These are phyloP conservation scores for Aspergillus pseudoviridinutans DNA, from an alignment of 2,329 filamentous ascomycete species.

Conservation along the genomic window DNA sequence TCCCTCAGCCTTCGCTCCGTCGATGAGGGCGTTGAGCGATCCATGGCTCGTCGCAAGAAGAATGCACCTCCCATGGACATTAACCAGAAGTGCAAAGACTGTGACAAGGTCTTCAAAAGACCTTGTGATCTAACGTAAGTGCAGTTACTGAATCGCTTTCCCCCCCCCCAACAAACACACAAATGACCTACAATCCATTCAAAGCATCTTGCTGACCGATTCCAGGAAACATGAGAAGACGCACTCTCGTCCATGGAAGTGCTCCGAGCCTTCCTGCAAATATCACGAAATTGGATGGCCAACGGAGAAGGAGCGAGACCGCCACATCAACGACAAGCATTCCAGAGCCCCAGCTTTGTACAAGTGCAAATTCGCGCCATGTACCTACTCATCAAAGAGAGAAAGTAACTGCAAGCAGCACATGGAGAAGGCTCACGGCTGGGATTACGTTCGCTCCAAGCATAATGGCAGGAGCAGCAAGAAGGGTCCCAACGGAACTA, in stretches of 20 bases:
- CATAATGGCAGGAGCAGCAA: conserved; percentile 69
- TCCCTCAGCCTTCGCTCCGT: conserved; percentile 54
- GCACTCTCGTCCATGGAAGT: conserved; percentile 95
- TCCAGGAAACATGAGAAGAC: conserved; percentile 91
- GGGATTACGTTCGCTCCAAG: conserved; percentile 88
- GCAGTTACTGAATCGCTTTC: not conserved
- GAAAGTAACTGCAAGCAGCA: conserved; percentile 98
- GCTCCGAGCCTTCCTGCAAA: conserved; percentile 75
- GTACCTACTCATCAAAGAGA: conserved; percentile 90
- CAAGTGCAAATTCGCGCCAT: conserved; percentile 76
- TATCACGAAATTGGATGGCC: conserved; percentile 90
- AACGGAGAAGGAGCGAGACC: conserved; percentile 94
- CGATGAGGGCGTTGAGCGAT: conserved; percentile 79
- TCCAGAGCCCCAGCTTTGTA: conserved; percentile 73
- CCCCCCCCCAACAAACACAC: too few relatives aligned
- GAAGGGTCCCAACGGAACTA: conserved; percentile 46
- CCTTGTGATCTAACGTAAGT: conserved; percentile 81
- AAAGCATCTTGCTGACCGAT: conserved; percentile 6
- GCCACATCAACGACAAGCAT: conserved; percentile 96
- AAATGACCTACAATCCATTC: not conserved
- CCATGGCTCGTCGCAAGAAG: conserved; percentile 95
- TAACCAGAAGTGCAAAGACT: conserved; percentile 75
- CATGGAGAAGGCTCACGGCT: conserved; percentile 95
- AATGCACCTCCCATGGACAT: conserved; percentile 81
- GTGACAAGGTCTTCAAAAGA: conserved; percentile 89